Evolutionary conservation across 176 grass and related monocot species (phyloP), one percentile per base, ranked within the genome.

Genomic region (Secale cereale): DNA sequence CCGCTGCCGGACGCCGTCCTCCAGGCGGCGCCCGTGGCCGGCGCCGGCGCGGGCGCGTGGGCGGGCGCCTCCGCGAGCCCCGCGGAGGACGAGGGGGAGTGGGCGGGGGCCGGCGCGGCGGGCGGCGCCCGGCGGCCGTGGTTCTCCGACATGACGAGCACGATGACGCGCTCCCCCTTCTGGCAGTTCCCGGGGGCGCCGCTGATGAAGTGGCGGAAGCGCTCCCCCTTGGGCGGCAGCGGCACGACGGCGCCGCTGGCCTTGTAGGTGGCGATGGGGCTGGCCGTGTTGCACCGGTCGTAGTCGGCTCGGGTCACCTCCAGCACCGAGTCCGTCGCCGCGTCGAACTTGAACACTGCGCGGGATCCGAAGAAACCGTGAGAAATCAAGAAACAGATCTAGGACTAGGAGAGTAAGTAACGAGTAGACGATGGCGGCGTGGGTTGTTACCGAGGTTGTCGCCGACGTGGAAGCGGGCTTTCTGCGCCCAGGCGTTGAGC

Each of bases 61-160:
- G 52, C 61, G 22, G 76, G 69, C 0, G 28, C 78, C 8, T 60
- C 57, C 15, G 76, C 22, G 27, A 74, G 74, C 25, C 54, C 17
- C 0, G 35, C 69, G 5, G 81, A 35, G 8, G 81, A 28, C 12
- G 48, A 15, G 0, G 91, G 85, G 40, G 85, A 80, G 62, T 65
- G 17, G 17, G 81, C 71, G 13, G 54, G 54, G 5, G 16, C 48
- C 54, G 78, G 88, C 66, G 31, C 77, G 9, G 45, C 72, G 6
- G 62, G 61, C 16, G 63, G 84, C 12, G 20, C 84, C 0, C 31
- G 61, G 33, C 74, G 59, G 5, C 74, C 48, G 67, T 94, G 92
- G 28, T 68, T 91, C 59, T 94, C 89, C 31, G 89, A 94, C 74
- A 94, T 56, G 40, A 91, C 92, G 83, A 89, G 39, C 74, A 94